Base-by-base conservation (phyloP, 371 early-diverging fungal species). In the Mucor ambiguus region DNA sequence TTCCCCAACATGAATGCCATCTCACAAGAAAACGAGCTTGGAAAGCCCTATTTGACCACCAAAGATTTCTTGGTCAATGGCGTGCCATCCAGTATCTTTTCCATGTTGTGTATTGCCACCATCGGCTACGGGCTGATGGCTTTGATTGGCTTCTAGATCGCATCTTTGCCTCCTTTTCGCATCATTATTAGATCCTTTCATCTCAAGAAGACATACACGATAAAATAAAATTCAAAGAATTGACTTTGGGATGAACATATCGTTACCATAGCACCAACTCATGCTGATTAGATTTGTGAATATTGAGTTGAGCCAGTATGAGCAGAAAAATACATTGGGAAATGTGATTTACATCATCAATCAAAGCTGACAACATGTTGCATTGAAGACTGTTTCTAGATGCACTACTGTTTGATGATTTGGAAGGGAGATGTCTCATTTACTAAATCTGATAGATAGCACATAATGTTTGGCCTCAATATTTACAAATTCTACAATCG, bases 1-100 rank as follows among this genome's bases (percentile, higher is more conserved):
- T 98, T 96, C 78, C 98, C 98, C 0, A 98, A 98, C 67, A 96
- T 98, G 95, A 94, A 92, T 70, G 96, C 98, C 14, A 92, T 95
- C 52, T 90, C 93, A 75, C 87, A 93, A 78, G 97, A 98, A 76
- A 95, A 96, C 69, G 85, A 87, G n/a, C 86, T 92, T 49, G 98
- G 98, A 16, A 84, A 78, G 55, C 92, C 92, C 22, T 98, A 95
- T 75, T 70, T 98, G 46, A 74, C 69, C 22, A 93, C 94, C 6
- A 76, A 71, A 38, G 98, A 98, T 71, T 97, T 98, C 69, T 65
- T 96, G 61, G 80, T 81, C 69, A 89, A 89, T 33, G 98, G 98
- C 3, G 70, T 96, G 3, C 92, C 93, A 3, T 76, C 88, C 5
- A 89, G 89, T 64, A 74, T 94, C 14, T 74, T 94, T 4, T 89